Conservation (phyloP, 371 early-diverging fungal species). For the Mucor circinelloides region DNA sequence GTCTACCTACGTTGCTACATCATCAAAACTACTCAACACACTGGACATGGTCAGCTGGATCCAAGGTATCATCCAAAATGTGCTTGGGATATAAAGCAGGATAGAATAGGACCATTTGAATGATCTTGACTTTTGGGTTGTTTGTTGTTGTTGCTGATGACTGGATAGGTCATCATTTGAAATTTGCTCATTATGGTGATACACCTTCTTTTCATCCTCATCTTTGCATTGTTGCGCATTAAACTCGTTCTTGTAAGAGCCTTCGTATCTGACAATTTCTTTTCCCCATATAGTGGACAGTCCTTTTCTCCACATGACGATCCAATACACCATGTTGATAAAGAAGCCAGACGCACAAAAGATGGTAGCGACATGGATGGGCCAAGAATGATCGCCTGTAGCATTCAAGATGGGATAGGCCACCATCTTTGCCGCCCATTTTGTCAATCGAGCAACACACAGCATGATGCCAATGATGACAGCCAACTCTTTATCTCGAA, state of each 20-base stretch:
- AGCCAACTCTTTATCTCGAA: slow-evolving; percentile 42
- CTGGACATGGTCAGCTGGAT: slow-evolving; percentile 49
- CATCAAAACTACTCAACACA: slow-evolving; percentile 52
- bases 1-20: slow-evolving; percentile 42
- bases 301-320: slow-evolving; percentile 39
- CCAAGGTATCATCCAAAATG: slow-evolving; percentile 52
- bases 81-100: slow-evolving; percentile 40
- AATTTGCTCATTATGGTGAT: not conserved
- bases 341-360: slow-evolving; percentile 38
- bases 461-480: slow-evolving; percentile 41
- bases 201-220: not conserved
- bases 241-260: slow-evolving; percentile 10
- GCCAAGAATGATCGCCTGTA: slow-evolving; percentile 25
- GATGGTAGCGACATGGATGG: slow-evolving; percentile 42
- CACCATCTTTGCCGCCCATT: slow-evolving; percentile 47
- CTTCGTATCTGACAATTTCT: slow-evolving; percentile 25
- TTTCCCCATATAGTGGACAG: slow-evolving; percentile 36
- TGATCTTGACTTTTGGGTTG: not conserved
- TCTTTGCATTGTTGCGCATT: not conserved
- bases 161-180: not conserved
- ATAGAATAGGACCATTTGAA: slow-evolving; percentile 31
- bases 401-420: slow-evolving; percentile 40
- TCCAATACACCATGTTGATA: slow-evolving; percentile 38
- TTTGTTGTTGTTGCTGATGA: not conserved
- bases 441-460: slow-evolving; percentile 37